Conservation (phyloP, 1,284 basidiomycete species). For the Tetrapyrgos nigripes region DNA sequence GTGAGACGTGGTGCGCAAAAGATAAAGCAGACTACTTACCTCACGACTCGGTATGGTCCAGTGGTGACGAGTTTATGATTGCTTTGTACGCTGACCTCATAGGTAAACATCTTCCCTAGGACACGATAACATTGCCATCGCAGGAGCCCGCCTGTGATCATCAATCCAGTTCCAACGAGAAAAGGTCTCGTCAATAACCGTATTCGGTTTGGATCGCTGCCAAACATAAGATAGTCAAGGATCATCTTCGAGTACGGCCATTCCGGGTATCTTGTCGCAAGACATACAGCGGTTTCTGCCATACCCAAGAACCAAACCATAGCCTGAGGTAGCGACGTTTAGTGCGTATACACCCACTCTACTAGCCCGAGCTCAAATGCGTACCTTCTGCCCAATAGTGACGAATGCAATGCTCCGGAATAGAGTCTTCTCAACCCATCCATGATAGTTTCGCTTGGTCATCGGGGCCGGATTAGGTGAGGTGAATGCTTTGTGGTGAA, state of each 20-base stretch:
- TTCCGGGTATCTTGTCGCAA: not conserved
- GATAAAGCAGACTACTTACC: not conserved
- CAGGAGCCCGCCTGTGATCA: conserved; percentile 8
- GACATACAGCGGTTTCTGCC: conserved; percentile 4
- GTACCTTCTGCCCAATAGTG: conserved; percentile 6
- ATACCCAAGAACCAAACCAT: conserved; percentile 6
- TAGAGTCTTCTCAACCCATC: conserved; percentile 1
- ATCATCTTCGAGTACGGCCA: conserved; percentile 1
- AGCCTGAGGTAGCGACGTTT: not conserved
- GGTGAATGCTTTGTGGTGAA: conserved; percentile 12
- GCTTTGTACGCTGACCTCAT: conserved; percentile 10
- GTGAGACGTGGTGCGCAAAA: not conserved
- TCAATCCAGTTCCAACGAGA: not conserved
- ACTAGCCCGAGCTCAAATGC: too few relatives aligned
- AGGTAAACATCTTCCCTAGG: conserved; percentile 12
- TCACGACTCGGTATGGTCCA: conserved; percentile 10
- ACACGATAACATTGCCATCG: conserved; percentile 10
- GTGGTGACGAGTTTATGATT: conserved; percentile 8
- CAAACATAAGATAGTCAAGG: not conserved
- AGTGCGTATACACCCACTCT: not conserved
- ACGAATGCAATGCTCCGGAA: conserved; percentile 1
- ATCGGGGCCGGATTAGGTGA: conserved; percentile 2
- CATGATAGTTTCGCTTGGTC: not conserved
- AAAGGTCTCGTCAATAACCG: not conserved
- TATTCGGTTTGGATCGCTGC: not conserved